Evolutionary conservation across 768 basidiomycete species (phyloP).

Genomic region (Kwoniella shandongensis): DNA sequence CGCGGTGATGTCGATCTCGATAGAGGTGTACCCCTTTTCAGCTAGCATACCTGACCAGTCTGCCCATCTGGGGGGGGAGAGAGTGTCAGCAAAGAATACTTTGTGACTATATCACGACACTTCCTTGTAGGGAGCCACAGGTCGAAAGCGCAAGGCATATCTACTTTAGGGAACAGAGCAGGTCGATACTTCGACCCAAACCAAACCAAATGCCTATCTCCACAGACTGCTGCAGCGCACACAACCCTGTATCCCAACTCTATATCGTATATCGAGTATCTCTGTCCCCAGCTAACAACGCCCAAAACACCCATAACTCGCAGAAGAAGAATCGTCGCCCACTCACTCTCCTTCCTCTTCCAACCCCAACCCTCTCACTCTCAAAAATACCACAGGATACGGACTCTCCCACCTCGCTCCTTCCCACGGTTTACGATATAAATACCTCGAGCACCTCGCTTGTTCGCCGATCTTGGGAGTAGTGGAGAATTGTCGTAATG

Average conservation of each 20-base stretch:
- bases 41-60: conserved; percentile 50
- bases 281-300: background rate
- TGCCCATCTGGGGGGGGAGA: conserved; percentile 27
- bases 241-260: too few species aligned
- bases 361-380: conserved; percentile 12
- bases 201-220: too few species aligned
- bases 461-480: background rate
- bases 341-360: conserved; percentile 20
- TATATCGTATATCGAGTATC: too few species aligned
- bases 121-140: too few species aligned
- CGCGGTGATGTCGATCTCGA: conserved; percentile 48
- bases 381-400: conserved; percentile 18
- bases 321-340: background rate
- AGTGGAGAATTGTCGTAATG: conserved; percentile 1
- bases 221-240: too few species aligned
- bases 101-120: too few species aligned
- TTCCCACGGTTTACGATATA: conserved; percentile 11
- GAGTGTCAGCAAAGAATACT: too few species aligned
- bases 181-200: too few species aligned
- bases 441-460: conserved; percentile 17
- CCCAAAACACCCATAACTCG: background rate
- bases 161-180: too few species aligned
- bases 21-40: conserved; percentile 49
- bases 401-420: conserved; percentile 20
- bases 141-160: too few species aligned